These are phyloP conservation scores for Ogataea pignaliae DNA, from an alignment of 805 yeast species.

Conservation along the genomic window DNA sequence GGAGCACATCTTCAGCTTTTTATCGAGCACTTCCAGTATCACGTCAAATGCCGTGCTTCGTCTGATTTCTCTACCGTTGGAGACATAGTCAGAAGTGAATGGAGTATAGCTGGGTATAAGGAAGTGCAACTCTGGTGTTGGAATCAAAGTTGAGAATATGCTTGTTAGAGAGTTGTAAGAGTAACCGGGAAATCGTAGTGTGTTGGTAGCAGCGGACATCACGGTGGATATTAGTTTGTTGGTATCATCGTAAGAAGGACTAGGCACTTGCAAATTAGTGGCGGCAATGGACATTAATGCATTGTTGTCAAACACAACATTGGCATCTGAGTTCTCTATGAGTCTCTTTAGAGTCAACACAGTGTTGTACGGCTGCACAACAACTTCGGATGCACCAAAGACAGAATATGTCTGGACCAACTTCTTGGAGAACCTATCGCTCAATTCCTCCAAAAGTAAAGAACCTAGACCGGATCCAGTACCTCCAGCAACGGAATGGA, in stretches of 20 bases:
- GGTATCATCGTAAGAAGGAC: slow-evolving; percentile 70
- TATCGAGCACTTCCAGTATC: slow-evolving; percentile 74
- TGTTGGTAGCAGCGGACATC: slow-evolving; percentile 79
- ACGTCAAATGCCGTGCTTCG: slow-evolving; percentile 82
- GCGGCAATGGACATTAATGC: slow-evolving; percentile 74
- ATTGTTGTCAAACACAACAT: slow-evolving; percentile 87
- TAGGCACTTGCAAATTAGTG: slow-evolving; percentile 47
- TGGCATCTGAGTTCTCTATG: slow-evolving; percentile 80
- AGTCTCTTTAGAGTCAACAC: slow-evolving; percentile 76
- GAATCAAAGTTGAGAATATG: slow-evolving; percentile 74
- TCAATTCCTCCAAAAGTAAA: slow-evolving; percentile 65
- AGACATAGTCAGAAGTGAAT: slow-evolving; percentile 64
- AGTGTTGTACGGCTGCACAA: slow-evolving; percentile 94
- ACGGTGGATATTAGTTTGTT: slow-evolving; percentile 84
- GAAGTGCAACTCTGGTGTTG: slow-evolving; percentile 81
- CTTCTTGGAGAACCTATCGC: slow-evolving; percentile 81
- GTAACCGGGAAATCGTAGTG: slow-evolving; percentile 87
- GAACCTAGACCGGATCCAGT: slow-evolving; percentile 98
- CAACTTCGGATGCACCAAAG: slow-evolving; percentile 91
- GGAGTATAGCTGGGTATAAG: slow-evolving; percentile 71
- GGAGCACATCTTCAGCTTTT: slow-evolving; percentile 68
- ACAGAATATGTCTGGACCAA: slow-evolving; percentile 80
- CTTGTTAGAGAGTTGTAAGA: slow-evolving; percentile 84
- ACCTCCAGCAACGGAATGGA: slow-evolving; percentile 97
- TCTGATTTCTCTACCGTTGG: slow-evolving; percentile 50